Base-by-base conservation (phyloP, 2,329 filamentous ascomycete species). In the Fusarium sp. region DNA sequence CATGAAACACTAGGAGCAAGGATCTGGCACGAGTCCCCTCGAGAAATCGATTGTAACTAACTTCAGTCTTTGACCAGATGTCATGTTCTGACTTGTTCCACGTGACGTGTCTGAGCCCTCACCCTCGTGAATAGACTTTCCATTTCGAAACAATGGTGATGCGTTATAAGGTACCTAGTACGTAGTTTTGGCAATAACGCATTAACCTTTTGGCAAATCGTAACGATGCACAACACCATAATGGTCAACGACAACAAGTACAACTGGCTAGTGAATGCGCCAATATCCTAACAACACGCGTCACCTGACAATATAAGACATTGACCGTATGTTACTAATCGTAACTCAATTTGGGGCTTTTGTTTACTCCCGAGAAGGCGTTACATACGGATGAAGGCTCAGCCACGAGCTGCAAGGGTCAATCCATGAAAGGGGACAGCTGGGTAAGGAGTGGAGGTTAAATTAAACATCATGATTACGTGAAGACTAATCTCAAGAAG, bases 381-480 rank as follows among this genome's bases (percentile, higher is more conserved):
- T 38, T 35, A 32, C 24, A 48, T 41, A 32, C 30, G 22, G 15
- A 36, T 39, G 35, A 17, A n/a, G n/a, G n/a, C 42, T 60, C 54
- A 63, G 66, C 48, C 42, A 63, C 48, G 36, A 10, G 11, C 13
- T 28, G 30, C 28, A 68, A 48, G 54, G 54, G 44, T 26, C 22
- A 44, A 62, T 56, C 41, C 48, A 44, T 55, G 42, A 55, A 41
- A 69, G 66, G 64, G 39, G 61, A 41, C n/a, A 48, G 39, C 28
- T 14, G 26, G 54, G 32, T 41, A 41, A 48, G 26, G n/a, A 62
- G 59, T 38, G 24, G 47, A 69, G n/a, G 57, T 69, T 35, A 63
- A 63, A 55, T 63, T 69, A 69, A 69, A 50, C 26, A 24, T 45
- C 18, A 53, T 55, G 64, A 48, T 50, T 59, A 67, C 22, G 51